Evolutionary conservation across 495 filamentous ascomycete genomes (phyloP).

Genomic region (Penicillium pulvis): DNA sequence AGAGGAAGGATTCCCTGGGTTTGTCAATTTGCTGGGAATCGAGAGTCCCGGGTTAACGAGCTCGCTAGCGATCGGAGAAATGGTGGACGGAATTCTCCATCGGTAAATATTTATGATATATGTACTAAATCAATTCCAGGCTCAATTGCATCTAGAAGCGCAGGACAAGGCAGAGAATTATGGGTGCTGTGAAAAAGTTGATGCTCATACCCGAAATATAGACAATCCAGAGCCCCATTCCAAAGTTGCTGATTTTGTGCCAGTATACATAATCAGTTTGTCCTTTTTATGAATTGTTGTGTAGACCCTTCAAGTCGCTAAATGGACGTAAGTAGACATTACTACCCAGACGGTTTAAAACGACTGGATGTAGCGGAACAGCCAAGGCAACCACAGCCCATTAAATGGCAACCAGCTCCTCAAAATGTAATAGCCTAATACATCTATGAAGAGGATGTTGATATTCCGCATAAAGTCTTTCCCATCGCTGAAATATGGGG

Average conservation of each 20-base stretch:
- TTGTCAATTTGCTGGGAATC: conserved; percentile 90
- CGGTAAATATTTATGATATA: conserved; percentile 16
- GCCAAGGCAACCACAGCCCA: too few relatives aligned
- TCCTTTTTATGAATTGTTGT: too few relatives aligned
- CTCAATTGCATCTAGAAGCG: not conserved
- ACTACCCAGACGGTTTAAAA: not conserved
- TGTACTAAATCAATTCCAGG: not conserved
- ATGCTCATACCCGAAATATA: not conserved
- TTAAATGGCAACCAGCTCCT: too few relatives aligned
- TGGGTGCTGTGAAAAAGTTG: not conserved
- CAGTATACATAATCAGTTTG: too few relatives aligned
- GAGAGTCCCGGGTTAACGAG: conserved; percentile 95
- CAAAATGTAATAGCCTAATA: too few relatives aligned
- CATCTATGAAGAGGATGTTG: too few relatives aligned
- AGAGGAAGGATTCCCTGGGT: conserved; percentile 83
- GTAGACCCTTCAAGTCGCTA: not conserved
- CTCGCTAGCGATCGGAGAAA: conserved; percentile 83
- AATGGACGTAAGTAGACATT: too few relatives aligned
- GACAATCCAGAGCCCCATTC: not conserved
- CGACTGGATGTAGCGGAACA: too few relatives aligned
- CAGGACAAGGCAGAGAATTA: not conserved
- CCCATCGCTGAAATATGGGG: not conserved
- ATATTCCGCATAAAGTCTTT: not conserved
- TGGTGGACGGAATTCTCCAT: conserved; percentile 77
- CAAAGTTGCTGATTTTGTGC: not conserved